Conservation (phyloP, 345 rosid genomes). For the Physaria fendleri region DNA sequence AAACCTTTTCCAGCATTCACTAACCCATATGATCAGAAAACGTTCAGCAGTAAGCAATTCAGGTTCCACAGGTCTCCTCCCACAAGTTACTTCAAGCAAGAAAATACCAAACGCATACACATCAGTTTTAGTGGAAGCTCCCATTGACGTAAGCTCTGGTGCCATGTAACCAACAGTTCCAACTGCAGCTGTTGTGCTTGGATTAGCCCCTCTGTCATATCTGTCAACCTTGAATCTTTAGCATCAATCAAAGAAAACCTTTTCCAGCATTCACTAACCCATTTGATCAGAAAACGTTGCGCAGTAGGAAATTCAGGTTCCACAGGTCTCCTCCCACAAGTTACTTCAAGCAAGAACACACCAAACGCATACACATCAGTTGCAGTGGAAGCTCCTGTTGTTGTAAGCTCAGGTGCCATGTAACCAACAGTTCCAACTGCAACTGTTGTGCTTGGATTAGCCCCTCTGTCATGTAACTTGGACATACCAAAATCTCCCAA, state of each 20-base stretch:
- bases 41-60: constrained; percentile 11
- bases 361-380: constrained; percentile 47
- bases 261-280: constrained; percentile 38
- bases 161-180: constrained; percentile 54
- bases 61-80: constrained; percentile 39
- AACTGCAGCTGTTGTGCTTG: constrained; percentile 39
- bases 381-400: no score
- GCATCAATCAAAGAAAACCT: constrained; percentile 41
- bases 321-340: constrained; percentile 43
- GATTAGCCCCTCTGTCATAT: constrained; percentile 37
- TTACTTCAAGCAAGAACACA: constrained; percentile 37
- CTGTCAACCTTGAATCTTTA: constrained; percentile 35
- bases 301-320: constrained; percentile 10
- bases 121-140: constrained; percentile 36
- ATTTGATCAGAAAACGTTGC: constrained; percentile 30
- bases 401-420: no score
- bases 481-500: no score
- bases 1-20: constrained; percentile 32
- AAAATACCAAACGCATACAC: constrained; percentile 41
- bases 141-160: constrained; percentile 39
- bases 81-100: constrained; percentile 44
- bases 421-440: no score
- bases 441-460: no score
- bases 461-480: no score
- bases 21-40: constrained; percentile 34